These are phyloP conservation scores for Phanerodontia chrysosporium DNA, from an alignment of 768 basidiomycete genomes.

Conservation along the genomic window DNA sequence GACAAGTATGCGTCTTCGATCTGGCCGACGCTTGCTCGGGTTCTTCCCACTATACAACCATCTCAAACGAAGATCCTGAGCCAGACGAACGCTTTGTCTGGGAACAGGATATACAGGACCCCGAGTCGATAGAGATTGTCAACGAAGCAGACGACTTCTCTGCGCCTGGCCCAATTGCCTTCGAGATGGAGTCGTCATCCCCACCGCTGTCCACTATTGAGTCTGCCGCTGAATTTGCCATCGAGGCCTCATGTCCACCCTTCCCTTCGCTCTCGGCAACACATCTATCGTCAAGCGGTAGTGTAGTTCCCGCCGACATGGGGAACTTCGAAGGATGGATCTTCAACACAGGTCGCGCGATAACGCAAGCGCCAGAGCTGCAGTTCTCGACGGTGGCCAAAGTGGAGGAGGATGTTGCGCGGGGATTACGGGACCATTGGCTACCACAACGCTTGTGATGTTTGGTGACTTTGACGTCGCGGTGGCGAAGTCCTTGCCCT, in stretches of 20 bases:
- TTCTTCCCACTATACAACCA: not conserved
- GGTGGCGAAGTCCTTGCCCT: too few relatives aligned
- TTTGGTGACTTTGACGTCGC: too few relatives aligned
- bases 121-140: too few relatives aligned
- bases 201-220: not conserved
- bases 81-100: not conserved
- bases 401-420: slow-evolving; percentile 64
- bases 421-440: slow-evolving; percentile 59
- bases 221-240: not conserved
- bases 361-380: not conserved
- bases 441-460: slow-evolving; percentile 50
- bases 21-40: not conserved
- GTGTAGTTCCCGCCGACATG: too few relatives aligned
- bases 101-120: too few relatives aligned
- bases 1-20: too few relatives aligned
- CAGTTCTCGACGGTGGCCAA: slow-evolving; percentile 29
- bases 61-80: not conserved
- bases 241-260: not conserved
- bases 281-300: too few relatives aligned
- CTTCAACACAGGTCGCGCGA: not conserved
- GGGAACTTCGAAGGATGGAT: too few relatives aligned
- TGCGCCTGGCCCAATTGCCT: too few relatives aligned
- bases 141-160: too few relatives aligned
- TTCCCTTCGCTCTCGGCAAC: slow-evolving; percentile 7
- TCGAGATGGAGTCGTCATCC: not conserved